Evolutionary conservation across 306 rosid genomes (phyloP).

Genomic region (Macrotyloma uniflorum): DNA sequence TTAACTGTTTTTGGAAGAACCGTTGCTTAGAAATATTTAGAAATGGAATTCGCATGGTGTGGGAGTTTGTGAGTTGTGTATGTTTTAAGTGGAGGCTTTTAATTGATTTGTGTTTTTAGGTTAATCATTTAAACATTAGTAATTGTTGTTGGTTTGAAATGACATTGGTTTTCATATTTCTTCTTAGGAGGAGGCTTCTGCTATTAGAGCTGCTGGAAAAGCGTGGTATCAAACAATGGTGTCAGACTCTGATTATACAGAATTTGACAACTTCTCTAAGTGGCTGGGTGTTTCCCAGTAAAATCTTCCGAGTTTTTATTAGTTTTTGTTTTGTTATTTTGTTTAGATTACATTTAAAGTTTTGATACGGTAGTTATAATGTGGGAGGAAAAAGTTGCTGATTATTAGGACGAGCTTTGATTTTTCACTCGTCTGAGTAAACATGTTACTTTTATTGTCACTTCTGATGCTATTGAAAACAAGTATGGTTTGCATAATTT

Average conservation of each 20-base stretch:
- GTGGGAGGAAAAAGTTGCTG: slow-evolving; percentile 31
- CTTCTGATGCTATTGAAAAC: background rate
- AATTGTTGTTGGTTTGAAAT: background rate
- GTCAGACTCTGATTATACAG: slow-evolving; percentile 81
- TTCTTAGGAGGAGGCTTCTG: slow-evolving; percentile 71
- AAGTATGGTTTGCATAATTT: background rate
- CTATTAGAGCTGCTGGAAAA: slow-evolving; percentile 80
- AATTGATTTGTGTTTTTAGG: too few relatives aligned
- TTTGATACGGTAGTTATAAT: slow-evolving; percentile 37
- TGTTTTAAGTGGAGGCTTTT: too few relatives aligned
- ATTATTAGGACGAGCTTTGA: slow-evolving; percentile 5
- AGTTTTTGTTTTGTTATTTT: slow-evolving; percentile 34
- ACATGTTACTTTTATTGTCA: background rate
- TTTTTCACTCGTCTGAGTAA: background rate
- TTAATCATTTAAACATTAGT: background rate
- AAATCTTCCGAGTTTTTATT: slow-evolving; percentile 1
- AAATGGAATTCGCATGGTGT: too few relatives aligned
- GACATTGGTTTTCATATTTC: background rate
- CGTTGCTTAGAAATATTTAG: too few relatives aligned
- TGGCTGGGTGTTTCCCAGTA: slow-evolving; percentile 82
- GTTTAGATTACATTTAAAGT: slow-evolving; percentile 38
- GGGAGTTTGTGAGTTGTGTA: too few relatives aligned
- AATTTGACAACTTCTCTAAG: slow-evolving; percentile 78
- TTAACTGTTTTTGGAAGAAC: too few relatives aligned
- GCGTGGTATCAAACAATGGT: slow-evolving; percentile 86